phyloP scores from a whole-genome alignment of 2,329 filamentous ascomycete genomes.

The Colletotrichum horii region DNA sequence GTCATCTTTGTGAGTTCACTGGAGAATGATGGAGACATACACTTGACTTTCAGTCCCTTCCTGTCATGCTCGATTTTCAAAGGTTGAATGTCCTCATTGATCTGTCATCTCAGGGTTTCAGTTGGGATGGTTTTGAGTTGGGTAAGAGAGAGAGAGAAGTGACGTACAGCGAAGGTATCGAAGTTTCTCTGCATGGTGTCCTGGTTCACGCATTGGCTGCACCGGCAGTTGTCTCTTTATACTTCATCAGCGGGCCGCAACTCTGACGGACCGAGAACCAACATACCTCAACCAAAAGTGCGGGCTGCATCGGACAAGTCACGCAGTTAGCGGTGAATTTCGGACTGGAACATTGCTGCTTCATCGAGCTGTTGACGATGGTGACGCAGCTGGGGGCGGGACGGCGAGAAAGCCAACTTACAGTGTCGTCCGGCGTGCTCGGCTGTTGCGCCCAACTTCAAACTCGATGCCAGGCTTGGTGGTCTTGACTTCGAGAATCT shows the following conservation, averaged over 20 bases:
- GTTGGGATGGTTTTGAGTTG: not conserved
- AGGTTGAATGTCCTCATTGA: slow-evolving; percentile 34
- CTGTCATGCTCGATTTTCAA: slow-evolving; percentile 29
- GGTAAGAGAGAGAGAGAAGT: not conserved
- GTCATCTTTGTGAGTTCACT: not conserved
- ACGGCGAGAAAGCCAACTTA: slow-evolving; percentile 1
- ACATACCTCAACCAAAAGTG: slow-evolving; percentile 25
- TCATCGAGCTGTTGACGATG: not conserved
- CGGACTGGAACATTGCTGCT: not conserved
- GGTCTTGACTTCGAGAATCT: not conserved
- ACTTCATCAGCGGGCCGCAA: not conserved
- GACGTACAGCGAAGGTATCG: slow-evolving; percentile 43
- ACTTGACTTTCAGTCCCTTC: slow-evolving; percentile 37
- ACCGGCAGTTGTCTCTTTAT: slow-evolving; percentile 48
- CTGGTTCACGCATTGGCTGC: slow-evolving; percentile 43
- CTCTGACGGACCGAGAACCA: not conserved
- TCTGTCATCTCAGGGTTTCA: slow-evolving; percentile 27
- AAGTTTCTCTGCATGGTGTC: slow-evolving; percentile 48
- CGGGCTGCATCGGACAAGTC: not conserved
- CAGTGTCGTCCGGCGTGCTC: slow-evolving; percentile 16
- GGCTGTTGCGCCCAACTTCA: not conserved
- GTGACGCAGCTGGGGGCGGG: too few species aligned
- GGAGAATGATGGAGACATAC: slow-evolving; percentile 23
- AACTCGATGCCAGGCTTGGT: slow-evolving; percentile 10
- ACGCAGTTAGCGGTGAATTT: not conserved